Evolutionary conservation across 306 rosid species (phyloP), one percentile per base, ranked within the genome.

Genomic region (Quillaja saponaria): DNA sequence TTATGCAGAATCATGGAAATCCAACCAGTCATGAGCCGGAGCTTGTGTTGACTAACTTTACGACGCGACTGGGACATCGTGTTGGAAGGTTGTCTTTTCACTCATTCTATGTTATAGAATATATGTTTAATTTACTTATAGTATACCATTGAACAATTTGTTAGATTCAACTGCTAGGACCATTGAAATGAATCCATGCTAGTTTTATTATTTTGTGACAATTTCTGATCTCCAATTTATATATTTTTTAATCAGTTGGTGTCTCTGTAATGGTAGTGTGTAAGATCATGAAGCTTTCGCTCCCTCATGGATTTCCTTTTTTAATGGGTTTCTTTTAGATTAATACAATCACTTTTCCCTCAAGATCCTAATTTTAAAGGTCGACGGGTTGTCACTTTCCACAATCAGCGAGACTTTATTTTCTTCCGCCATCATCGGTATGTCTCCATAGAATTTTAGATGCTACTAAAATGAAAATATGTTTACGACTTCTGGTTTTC

Each of bases 401-500:
- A 89, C 82, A 92, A 92, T 71, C 99, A 89, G 77, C 81, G 94
- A 58, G 99, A 92, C 73, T 92, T 89, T 73, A 69, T 92, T 64
- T 92, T 92, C 69, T 84, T 92, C 75, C 86, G 95, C 68, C 99
- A 86, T 78, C 96, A 88, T 68, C 74, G 99, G 96, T 92, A 52
- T 63, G 70, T 55, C 42, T 59, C 64, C 44, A 33, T 19, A 55
- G 61, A 20, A 54, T 15, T 60, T 8, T 16, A 38, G 68, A 8
- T 8, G 58, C 46, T 47, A 20, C 37, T 45, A 44, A 4, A 18
- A 34, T 57, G 47, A 14, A 16, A 41, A 56, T 25, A 20, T 71
- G 48, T 41, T 57, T 52, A 20, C 14, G 38, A 4, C 39, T 64
- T 45, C 56, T 13, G 13, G 56, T 31, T 64, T 60, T 6, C 68